phyloP scores from a whole-genome alignment of 2,329 filamentous ascomycete species.

The Stenocarpella maydis region DNA sequence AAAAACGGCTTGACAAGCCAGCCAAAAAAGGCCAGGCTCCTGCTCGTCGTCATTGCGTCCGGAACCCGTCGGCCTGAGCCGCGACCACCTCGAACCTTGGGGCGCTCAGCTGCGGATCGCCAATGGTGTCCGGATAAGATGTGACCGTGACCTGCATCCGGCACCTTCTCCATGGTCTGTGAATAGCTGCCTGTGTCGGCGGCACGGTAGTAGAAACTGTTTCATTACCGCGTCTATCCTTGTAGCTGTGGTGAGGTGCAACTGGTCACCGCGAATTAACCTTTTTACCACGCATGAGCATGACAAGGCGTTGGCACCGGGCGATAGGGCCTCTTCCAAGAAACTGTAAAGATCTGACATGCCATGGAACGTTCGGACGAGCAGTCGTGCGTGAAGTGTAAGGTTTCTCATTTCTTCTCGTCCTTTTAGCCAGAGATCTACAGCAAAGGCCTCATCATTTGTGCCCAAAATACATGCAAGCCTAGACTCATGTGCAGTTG shows the following conservation, averaged over 20 bases:
- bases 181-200: neutral
- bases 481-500: neutral
- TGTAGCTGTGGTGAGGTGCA: neutral
- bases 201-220: too few relatives aligned
- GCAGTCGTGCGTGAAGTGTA: neutral
- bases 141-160: conserved; percentile 11
- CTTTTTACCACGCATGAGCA: neutral
- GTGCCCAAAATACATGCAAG: neutral
- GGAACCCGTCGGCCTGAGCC: conserved; percentile 32
- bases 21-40: neutral
- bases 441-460: neutral
- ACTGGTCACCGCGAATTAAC: neutral
- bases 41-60: conserved; percentile 30
- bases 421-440: neutral
- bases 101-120: conserved; percentile 18
- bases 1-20: conserved; percentile 1
- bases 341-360: neutral
- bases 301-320: neutral
- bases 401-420: neutral
- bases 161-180: neutral
- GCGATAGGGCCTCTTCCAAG: neutral
- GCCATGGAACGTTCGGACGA: neutral
- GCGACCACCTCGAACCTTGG: conserved; percentile 23
- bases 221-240: neutral
- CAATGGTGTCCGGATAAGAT: conserved; percentile 2